phyloP scores from a whole-genome alignment of 371 early-diverging fungal genomes.

The Parasitella parasitica region DNA sequence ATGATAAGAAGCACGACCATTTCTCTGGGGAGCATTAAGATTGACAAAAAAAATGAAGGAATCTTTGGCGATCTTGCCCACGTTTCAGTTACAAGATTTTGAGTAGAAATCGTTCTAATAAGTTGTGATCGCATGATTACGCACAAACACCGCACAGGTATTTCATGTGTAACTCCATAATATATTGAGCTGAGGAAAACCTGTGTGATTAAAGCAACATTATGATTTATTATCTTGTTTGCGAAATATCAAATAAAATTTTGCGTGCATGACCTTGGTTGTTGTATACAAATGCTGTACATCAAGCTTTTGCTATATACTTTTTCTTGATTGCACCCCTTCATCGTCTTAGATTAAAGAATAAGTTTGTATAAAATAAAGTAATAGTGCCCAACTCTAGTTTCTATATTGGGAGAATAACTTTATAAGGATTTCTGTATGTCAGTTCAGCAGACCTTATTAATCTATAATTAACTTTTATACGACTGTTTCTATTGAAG shows the following conservation, averaged over 20 bases:
- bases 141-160: slow-evolving; percentile 20
- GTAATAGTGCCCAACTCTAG: background rate
- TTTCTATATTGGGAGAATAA: background rate
- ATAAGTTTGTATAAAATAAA: no score
- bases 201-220: background rate
- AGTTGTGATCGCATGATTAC: slow-evolving; percentile 25
- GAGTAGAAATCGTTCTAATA: background rate
- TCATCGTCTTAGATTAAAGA: background rate
- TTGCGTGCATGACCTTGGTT: background rate
- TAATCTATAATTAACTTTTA: background rate
- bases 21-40: background rate
- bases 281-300: background rate
- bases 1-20: background rate
- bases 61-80: slow-evolving; percentile 28
- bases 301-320: background rate
- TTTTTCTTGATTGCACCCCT: background rate
- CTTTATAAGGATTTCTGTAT: background rate
- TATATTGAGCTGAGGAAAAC: background rate
- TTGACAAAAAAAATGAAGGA: background rate
- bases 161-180: slow-evolving; percentile 7
- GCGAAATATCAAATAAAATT: background rate
- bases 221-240: background rate
- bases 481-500: background rate
- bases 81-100: slow-evolving; percentile 7
- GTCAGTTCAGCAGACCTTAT: background rate